A percentile compares a stretch with the other conserved stretches of the same genome.
Conservation (phyloP, 2,329 filamentous ascomycete genomes). For the Esteya vermicola region DNA sequence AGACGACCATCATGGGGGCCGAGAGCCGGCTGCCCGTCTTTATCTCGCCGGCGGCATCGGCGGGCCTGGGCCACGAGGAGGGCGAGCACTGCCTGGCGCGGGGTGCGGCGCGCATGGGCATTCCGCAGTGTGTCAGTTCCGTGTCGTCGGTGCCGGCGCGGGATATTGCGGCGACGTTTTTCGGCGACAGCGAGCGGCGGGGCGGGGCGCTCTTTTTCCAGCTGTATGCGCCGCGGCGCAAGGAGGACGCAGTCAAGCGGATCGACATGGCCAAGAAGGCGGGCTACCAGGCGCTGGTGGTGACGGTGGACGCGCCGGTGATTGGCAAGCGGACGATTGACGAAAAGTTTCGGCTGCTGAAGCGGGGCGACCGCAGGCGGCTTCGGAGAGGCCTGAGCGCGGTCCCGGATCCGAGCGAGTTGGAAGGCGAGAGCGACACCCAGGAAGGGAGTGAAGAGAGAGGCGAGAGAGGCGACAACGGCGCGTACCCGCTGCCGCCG, state of each 20-base stretch:
- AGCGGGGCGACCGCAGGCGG: neutral
- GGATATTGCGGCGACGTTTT: constrained; percentile 3
- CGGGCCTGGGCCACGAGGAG: constrained; percentile 6
- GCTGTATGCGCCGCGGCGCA: constrained; percentile 6
- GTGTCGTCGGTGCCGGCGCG: constrained; percentile 4
- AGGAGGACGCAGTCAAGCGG: neutral
- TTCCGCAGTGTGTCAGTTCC: constrained; percentile 9
- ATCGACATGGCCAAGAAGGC: constrained; percentile 6
- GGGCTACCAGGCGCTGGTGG: constrained; percentile 5
- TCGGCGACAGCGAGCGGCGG: constrained; percentile 1
- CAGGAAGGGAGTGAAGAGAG: neutral
- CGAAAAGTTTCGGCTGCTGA: constrained; percentile 1
- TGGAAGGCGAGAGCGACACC: too few relatives aligned
- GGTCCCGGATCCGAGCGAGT: too few relatives aligned
- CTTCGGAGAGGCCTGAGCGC: neutral
- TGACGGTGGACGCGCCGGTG: constrained; percentile 7
- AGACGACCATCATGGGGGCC: constrained; percentile 4
- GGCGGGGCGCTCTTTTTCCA: constrained; percentile 6
- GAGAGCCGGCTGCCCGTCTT: constrained; percentile 7
- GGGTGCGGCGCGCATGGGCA: constrained; percentile 7
- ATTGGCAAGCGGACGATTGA: constrained; percentile 7
- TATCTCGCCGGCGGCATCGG: constrained; percentile 7
- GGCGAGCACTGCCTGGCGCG: constrained; percentile 8
- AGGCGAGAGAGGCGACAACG: neutral
- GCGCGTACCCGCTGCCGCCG: neutral